Conservation (phyloP, 164 flowering plant species). For the Kalanchoe fedtschenkoi region DNA sequence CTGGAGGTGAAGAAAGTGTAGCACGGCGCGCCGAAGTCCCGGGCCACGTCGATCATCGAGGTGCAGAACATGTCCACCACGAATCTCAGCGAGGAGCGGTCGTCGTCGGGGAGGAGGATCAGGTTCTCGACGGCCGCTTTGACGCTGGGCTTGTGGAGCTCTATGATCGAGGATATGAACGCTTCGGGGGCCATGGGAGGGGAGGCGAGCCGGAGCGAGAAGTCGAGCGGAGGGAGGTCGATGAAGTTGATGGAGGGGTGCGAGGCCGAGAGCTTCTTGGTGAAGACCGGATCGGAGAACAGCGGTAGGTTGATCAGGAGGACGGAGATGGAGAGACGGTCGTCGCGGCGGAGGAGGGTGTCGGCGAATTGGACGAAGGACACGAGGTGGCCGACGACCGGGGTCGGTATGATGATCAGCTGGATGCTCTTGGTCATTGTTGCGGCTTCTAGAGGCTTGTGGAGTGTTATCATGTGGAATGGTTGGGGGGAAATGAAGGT, state of each 20-base stretch:
- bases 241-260: slow-evolving; percentile 12
- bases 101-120: neutral
- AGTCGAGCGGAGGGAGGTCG: slow-evolving; percentile 16
- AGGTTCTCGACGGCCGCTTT: slow-evolving; percentile 11
- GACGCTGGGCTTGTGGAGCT: slow-evolving; percentile 13
- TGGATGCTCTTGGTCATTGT: neutral
- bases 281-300: neutral
- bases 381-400: slow-evolving; percentile 16
- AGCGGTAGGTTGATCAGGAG: slow-evolving; percentile 12
- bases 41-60: slow-evolving; percentile 10
- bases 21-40: slow-evolving; percentile 2
- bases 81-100: slow-evolving; percentile 11
- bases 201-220: slow-evolving; percentile 3
- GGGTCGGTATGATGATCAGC: slow-evolving; percentile 11
- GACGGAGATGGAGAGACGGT: slow-evolving; percentile 13
- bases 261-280: neutral
- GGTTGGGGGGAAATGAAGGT: too few species aligned
- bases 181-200: neutral
- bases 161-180: slow-evolving; percentile 8
- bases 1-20: slow-evolving; percentile 5
- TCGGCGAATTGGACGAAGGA: slow-evolving; percentile 16
- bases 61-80: slow-evolving; percentile 23
- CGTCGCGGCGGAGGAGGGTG: slow-evolving; percentile 10
- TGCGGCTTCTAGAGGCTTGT: neutral
- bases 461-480: too few species aligned